Evolutionary conservation across 805 yeast genomes (phyloP).

Genomic region (Saturnispora saitoi): DNA sequence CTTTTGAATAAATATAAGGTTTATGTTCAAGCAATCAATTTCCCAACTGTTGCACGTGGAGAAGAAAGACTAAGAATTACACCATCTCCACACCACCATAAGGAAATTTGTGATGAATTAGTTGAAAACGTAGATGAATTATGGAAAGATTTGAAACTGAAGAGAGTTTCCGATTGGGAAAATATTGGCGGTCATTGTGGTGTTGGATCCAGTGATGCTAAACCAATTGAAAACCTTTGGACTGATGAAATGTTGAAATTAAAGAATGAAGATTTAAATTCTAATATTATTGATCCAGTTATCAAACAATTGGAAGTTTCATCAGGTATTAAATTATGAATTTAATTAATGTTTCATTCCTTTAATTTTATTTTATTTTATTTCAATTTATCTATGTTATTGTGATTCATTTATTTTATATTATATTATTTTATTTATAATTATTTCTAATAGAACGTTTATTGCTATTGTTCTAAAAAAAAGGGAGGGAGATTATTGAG

Average conservation of each 20-base stretch:
- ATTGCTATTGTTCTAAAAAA: background rate
- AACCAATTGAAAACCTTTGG: conserved; percentile 66
- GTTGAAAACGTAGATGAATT: conserved; percentile 74
- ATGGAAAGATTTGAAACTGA: conserved; percentile 64
- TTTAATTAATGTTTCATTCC: conserved; percentile 5
- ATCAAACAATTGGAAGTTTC: conserved; percentile 59
- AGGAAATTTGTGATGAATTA: conserved; percentile 65
- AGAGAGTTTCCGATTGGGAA: conserved; percentile 73
- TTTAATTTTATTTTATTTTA: background rate
- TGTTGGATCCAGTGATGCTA: conserved; percentile 51
- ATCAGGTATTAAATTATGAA: conserved; percentile 44
- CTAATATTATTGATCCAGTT: conserved; percentile 57
- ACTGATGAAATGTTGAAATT: conserved; percentile 68
- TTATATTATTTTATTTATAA: background rate
- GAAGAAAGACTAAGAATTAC: conserved; percentile 94
- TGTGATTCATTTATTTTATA: background rate
- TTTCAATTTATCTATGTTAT: background rate
- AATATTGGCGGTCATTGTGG: conserved; percentile 83
- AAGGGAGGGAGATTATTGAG: too few species aligned
- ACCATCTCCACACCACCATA: conserved; percentile 96
- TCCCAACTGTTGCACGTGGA: conserved; percentile 95
- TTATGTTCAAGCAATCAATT: conserved; percentile 96
- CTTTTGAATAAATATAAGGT: conserved; percentile 76
- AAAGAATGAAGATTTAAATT: conserved; percentile 54
- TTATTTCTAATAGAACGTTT: background rate